Evolutionary conservation across 805 yeast species (phyloP).

Genomic region (Yamadazyma sp.): DNA sequence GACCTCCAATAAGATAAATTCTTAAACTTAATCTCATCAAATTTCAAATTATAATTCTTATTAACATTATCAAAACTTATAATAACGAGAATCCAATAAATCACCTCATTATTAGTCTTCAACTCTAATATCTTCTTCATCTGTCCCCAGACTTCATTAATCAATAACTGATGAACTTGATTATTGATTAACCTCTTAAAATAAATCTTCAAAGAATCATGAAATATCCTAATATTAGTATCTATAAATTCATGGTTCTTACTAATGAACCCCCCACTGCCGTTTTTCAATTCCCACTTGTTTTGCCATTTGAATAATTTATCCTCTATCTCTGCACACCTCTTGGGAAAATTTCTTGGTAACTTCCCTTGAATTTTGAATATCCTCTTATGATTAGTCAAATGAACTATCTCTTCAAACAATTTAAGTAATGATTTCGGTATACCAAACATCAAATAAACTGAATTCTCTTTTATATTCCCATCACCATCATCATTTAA

Average conservation of each 20-base stretch:
- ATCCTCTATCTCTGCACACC: conserved; percentile 55
- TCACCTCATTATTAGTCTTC: conserved; percentile 9
- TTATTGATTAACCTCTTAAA: conserved; percentile 47
- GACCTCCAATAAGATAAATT: conserved; percentile 49
- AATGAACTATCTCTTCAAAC: conserved; percentile 42
- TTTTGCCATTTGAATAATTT: conserved; percentile 45
- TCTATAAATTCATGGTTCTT: conserved; percentile 40
- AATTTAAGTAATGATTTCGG: conserved; percentile 46
- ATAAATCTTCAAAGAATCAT: conserved; percentile 42
- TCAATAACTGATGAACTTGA: conserved; percentile 31
- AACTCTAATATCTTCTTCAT: conserved; percentile 6
- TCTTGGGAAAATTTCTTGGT: conserved; percentile 54
- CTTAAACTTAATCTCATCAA: neutral
- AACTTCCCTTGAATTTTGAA: conserved; percentile 36
- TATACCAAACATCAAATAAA: conserved; percentile 46
- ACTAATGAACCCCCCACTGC: conserved; percentile 26
- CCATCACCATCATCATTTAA: neutral
- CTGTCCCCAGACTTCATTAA: conserved; percentile 25
- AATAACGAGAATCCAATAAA: conserved; percentile 48
- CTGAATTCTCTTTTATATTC: conserved; percentile 16
- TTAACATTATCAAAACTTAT: conserved; percentile 23
- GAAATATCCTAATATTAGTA: conserved; percentile 37
- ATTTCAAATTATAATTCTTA: conserved; percentile 3
- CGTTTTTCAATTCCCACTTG: conserved; percentile 19
- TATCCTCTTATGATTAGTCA: conserved; percentile 52